phyloP scores from a whole-genome alignment of 768 basidiomycete species.

The Tephrocybe rancida region DNA sequence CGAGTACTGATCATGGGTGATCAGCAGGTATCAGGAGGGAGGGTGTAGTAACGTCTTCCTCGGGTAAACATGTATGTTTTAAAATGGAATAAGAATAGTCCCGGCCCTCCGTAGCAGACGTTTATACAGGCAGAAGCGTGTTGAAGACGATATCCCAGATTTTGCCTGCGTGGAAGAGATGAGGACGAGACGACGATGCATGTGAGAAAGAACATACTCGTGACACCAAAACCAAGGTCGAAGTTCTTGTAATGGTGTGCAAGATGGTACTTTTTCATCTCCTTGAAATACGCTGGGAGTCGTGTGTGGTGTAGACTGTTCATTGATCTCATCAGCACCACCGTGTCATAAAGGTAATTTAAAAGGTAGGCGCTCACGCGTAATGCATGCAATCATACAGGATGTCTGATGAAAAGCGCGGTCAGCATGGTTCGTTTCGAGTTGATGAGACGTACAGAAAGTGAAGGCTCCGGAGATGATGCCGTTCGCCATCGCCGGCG shows the following conservation, averaged over 20 bases:
- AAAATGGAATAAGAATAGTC: too few relatives aligned
- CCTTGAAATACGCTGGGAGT: constrained; percentile 82
- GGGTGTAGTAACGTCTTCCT: too few relatives aligned
- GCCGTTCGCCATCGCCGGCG: constrained; percentile 83
- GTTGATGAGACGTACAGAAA: constrained; percentile 59
- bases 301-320: constrained; percentile 80
- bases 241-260: constrained; percentile 99
- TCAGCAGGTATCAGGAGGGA: too few relatives aligned
- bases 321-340: background rate
- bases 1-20: too few relatives aligned
- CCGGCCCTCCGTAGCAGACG: background rate
- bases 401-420: constrained; percentile 53
- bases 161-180: constrained; percentile 56
- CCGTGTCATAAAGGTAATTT: background rate
- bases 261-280: constrained; percentile 97
- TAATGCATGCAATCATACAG: constrained; percentile 93
- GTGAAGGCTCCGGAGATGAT: constrained; percentile 83
- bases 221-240: constrained; percentile 96
- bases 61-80: too few relatives aligned
- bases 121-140: constrained; percentile 70
- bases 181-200: background rate
- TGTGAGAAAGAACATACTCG: constrained; percentile 53
- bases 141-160: constrained; percentile 94
- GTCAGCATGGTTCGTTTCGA: background rate
- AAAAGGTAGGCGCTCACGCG: constrained; percentile 53